Base-by-base conservation (phyloP, 1,284 basidiomycete species). In the Cutaneotrichosporon spelunceum region DNA sequence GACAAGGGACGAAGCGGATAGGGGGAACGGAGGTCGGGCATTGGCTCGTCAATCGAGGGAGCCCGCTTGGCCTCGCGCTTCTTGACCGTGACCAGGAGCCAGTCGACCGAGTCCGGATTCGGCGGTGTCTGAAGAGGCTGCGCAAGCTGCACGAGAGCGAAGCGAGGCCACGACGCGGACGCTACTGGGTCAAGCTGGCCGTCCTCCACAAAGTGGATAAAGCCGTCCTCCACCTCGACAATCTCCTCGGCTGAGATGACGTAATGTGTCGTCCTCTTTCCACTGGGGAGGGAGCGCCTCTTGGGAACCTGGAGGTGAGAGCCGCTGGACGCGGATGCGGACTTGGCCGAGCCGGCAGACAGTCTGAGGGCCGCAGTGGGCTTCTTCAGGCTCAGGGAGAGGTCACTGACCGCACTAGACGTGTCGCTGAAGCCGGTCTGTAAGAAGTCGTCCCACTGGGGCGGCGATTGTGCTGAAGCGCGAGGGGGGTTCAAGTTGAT, bases 181-280 rank as follows among this genome's bases (percentile, higher is more conserved):
- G 64, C 63, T 1, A 62, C 33, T 4, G 63, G 45, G 55, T 77
- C 74, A 1, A 68, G 60, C 50, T 70, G 71, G 26, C 63, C 72
- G 53, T 77, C 74, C 34, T 74, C 70, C 19, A 71, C 68, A 61
- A 75, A 76, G 8, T 67, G 47, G 21, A 73, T 61, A 65, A 77
- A 77, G 2, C 64, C 61, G 50, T 77, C 73, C 48, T 77, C 74
- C 23, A 73, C 58, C 6, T 71, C 69, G 42, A 72, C 62, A 23
- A 71, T 47, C 16, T 65, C 67, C 57, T 75, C 73, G 0, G 55
- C 34, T 3, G 56, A 42, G 16, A 66, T 52, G 23, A 61, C 33
- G 42, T 59, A 60, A 14, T 45, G 49, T 2, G 63, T 54, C 13
- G 60, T 36, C 19, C 45, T 26, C 33, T 53, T 53, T 33, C 52